Base-by-base conservation (phyloP, 2,329 filamentous ascomycete genomes). In the Diaporthe longicolla region DNA sequence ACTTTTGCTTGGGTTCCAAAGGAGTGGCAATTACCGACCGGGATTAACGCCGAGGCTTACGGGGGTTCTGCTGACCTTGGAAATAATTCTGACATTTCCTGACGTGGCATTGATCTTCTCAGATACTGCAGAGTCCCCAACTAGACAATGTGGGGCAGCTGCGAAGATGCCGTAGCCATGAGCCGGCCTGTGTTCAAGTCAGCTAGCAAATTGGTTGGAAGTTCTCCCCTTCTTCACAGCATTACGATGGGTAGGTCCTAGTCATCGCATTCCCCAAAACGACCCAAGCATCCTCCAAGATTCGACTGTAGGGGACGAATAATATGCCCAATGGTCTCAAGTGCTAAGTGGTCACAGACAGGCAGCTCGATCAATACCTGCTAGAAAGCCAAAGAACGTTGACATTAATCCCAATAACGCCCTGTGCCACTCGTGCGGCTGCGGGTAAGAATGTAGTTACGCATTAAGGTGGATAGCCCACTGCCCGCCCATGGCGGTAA, bases 381-480 rank as follows among this genome's bases (percentile, higher is more conserved):
- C 13, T 11, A 24, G 24, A 10, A 24, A 52, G 48, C 48, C n/a
- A n/a, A 52, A 24, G n/a, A 26, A 24, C 10, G 10, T 52, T 52
- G 48, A 10, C 26, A 52, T 52, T 52, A 52, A 52, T 52, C 48
- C n/a, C 48, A 52, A 52, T 52, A 26, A 52, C n/a, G 48, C 48
- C 48, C 48, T 52, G 2, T 52, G 48, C 48, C n/a, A 24, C 48
- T 52, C 4, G 48, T 24, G 48, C 48, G 48, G 48, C 48, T 24
- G 48, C 10, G 48, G 48, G 48, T 24, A 52, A 52, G 48, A 52
- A 52, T 52, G 48, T 52, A 52, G 48, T 52, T 52, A 52, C 48
- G 48, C 45, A 52, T 52, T 52, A 52, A 52, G 48, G 48, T 52
- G 48, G 48, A 50, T 24, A 15, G n/a, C 48, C 48, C 48, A 52